Conservation (phyloP, 805 yeast species). For the Torulaspora microellipsoides region DNA sequence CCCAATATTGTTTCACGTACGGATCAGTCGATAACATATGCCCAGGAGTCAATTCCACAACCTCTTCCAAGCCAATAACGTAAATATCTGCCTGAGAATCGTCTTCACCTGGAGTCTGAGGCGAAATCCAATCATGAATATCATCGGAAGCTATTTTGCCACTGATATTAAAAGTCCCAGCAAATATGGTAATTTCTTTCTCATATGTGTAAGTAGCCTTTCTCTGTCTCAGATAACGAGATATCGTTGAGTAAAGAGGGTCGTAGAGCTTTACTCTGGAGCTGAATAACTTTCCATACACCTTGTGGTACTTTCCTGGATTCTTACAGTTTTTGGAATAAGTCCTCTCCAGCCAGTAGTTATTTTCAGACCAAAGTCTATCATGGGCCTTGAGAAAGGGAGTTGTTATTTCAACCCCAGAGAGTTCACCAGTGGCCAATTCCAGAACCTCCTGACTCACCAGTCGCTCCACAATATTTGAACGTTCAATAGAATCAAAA, state of each 20-base stretch:
- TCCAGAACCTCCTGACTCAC: slow-evolving; percentile 64
- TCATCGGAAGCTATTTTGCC: slow-evolving; percentile 60
- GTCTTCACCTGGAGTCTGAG: slow-evolving; percentile 36
- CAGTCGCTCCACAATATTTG: slow-evolving; percentile 68
- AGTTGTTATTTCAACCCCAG: slow-evolving; percentile 35
- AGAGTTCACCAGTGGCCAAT: slow-evolving; percentile 39
- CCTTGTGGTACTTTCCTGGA: slow-evolving; percentile 27
- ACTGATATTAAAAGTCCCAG: slow-evolving; percentile 85
- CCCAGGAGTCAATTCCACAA: slow-evolving; percentile 77
- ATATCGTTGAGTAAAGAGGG: slow-evolving; percentile 80
- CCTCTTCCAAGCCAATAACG: slow-evolving; percentile 84
- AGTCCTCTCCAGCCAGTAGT: slow-evolving; percentile 74
- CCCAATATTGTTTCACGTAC: slow-evolving; percentile 58
- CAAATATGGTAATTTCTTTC: slow-evolving; percentile 58
- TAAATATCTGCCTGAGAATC: slow-evolving; percentile 55
- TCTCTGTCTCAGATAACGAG: slow-evolving; percentile 53
- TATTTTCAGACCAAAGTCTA: slow-evolving; percentile 89
- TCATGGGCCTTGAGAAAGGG: slow-evolving; percentile 66
- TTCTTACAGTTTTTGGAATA: slow-evolving; percentile 45
- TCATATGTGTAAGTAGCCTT: slow-evolving; percentile 53
- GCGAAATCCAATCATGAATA: slow-evolving; percentile 74
- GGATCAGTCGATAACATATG: slow-evolving; percentile 78
- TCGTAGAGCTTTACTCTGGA: slow-evolving; percentile 68
- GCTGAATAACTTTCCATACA: slow-evolving; percentile 26
- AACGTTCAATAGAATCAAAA: slow-evolving; percentile 82